These are phyloP conservation scores for Spathaspora arborariae DNA, from an alignment of 805 yeast species.

Conservation along the genomic window DNA sequence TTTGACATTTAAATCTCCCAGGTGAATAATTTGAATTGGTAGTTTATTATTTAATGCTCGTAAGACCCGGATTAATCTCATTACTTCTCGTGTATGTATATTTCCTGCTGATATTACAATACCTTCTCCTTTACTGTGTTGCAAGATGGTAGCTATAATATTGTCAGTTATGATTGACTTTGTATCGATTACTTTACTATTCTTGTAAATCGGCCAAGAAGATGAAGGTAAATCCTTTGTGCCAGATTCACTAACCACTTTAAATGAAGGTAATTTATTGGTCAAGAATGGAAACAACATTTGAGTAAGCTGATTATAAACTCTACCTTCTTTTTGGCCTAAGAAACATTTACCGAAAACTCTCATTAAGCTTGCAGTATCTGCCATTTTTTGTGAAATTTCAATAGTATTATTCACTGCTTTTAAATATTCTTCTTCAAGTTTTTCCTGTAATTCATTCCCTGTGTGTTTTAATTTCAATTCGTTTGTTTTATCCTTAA, in stretches of 20 bases:
- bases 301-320: slow-evolving; percentile 14
- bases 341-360: slow-evolving; percentile 30
- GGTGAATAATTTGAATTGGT: slow-evolving; percentile 30
- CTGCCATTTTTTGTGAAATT: slow-evolving; percentile 27
- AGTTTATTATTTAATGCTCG: slow-evolving; percentile 28
- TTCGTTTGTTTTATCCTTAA: slow-evolving; percentile 9
- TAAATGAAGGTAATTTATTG: slow-evolving; percentile 20
- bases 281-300: slow-evolving; percentile 28
- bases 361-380: slow-evolving; percentile 24
- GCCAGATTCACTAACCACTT: neutral
- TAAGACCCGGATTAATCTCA: slow-evolving; percentile 23
- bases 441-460: slow-evolving; percentile 1
- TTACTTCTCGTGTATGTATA: slow-evolving; percentile 18
- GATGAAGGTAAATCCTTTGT: neutral
- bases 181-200: slow-evolving; percentile 6
- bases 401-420: slow-evolving; percentile 13
- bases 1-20: slow-evolving; percentile 20
- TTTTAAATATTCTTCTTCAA: slow-evolving; percentile 11
- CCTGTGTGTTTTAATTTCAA: neutral
- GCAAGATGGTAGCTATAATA: slow-evolving; percentile 39
- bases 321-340: neutral
- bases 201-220: slow-evolving; percentile 6
- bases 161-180: slow-evolving; percentile 11
- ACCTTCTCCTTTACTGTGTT: slow-evolving; percentile 26
- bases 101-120: slow-evolving; percentile 29